phyloP scores from a whole-genome alignment of 768 basidiomycete species.

The Lyophyllum shimeji region DNA sequence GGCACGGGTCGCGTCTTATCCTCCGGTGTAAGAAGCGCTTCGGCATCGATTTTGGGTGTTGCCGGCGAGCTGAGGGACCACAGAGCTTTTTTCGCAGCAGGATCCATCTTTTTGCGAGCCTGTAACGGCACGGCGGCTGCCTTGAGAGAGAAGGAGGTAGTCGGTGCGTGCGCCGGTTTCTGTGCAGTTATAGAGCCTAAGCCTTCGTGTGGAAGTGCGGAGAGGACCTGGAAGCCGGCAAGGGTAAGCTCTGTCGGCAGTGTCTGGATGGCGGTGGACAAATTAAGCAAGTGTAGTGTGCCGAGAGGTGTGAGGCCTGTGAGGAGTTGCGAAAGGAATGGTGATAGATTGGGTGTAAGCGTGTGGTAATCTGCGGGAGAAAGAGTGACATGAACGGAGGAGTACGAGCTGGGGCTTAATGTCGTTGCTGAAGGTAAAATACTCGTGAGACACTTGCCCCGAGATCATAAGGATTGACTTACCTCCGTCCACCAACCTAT shows the following conservation, averaged over 20 bases:
- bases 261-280: conserved; percentile 39
- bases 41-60: conserved; percentile 77
- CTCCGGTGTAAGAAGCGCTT: conserved; percentile 77
- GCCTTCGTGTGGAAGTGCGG: conserved; percentile 35
- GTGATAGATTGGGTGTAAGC: conserved; percentile 50
- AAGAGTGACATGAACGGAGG: conserved; percentile 70
- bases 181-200: conserved; percentile 60
- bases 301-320: conserved; percentile 65
- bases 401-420: conserved; percentile 53
- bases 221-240: conserved; percentile 63
- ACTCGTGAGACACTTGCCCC: conserved; percentile 7
- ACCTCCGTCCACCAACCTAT: conserved; percentile 83
- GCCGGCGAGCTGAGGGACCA: conserved; percentile 79
- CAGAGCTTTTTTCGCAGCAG: conserved; percentile 82
- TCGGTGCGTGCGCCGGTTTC: conserved; percentile 55
- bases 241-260: conserved; percentile 61
- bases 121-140: conserved; percentile 49
- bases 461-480: conserved; percentile 16
- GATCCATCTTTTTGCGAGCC: conserved; percentile 52
- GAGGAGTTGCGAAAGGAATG: conserved; percentile 61
- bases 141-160: conserved; percentile 44
- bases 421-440: conserved; percentile 47
- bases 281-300: conserved; percentile 63
- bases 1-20: conserved; percentile 81
- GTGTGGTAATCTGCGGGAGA: conserved; percentile 59